Evolutionary conservation across 1,284 basidiomycete genomes (phyloP), one percentile per base, ranked within the genome.

Genomic region (Puccinia coronata): DNA sequence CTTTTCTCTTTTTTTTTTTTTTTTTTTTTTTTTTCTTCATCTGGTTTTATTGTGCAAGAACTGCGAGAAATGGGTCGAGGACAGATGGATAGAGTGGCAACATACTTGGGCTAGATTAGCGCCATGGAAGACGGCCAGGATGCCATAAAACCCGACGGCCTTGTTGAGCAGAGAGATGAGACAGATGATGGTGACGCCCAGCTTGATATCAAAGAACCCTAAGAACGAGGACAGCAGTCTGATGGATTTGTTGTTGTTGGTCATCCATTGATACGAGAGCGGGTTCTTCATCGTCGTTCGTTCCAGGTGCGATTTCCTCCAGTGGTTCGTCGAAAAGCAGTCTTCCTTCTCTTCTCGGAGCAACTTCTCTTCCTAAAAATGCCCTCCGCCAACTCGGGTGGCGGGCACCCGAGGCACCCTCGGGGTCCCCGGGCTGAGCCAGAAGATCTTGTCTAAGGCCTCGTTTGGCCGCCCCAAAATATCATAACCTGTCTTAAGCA

Each of bases 81-180:
- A 25, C 12, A 59, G 43, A 59, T 28, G 41, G 23, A 59, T 34
- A n/a, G 85, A 95, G 90, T n/a, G n/a, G n/a, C n/a, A n/a, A 86
- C 91, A 92, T 82, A 98, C 89, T 87, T 99, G 96, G 0, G 93
- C 91, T 83, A 95, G 92, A 11, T 93, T 92, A 31, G 94, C 95
- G 53, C 93, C 94, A 65, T 93, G 92, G 83, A 96, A 88, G 83
- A 96, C 90, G 20, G 95, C 95, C 74, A 99, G 92, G 83, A 99
- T 90, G 76, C 96, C 96, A 86, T 98, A 99, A 23, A 98, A 90
- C 80, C 96, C 96, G 20, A 96, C 96, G 76, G 96, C 96, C 88
- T 99, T 99, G 90, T 99, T 98, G 84, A 99, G 90, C 75, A 97
- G 88, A 34, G 75, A 55, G 25, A 77, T 34, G 28, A 77, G 36